Conservation (phyloP, 345 rosid species). For the Eucalyptus marginata region DNA sequence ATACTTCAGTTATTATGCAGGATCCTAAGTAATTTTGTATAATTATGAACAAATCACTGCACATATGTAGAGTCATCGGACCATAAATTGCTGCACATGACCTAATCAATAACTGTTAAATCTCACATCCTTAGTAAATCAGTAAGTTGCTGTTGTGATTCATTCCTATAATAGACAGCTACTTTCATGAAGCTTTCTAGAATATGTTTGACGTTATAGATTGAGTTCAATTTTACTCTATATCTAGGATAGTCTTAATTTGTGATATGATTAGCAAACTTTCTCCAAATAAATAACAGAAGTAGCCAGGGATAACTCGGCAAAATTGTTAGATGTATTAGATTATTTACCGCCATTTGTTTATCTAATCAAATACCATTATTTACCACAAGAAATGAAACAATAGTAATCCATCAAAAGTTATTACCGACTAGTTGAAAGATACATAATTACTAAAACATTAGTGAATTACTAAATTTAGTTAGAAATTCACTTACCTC, state of each 20-base stretch:
- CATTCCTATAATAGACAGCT: background rate
- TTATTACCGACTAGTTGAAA: background rate
- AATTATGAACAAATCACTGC: background rate
- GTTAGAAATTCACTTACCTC: background rate
- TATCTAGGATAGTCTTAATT: background rate
- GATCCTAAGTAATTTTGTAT: background rate
- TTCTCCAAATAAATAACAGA: background rate
- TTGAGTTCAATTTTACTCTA: background rate
- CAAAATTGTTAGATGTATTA: background rate
- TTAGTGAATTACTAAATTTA: background rate
- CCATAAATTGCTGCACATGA: background rate
- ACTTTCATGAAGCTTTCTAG: background rate
- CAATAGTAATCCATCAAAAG: background rate
- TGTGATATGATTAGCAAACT: background rate
- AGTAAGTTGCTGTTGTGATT: background rate
- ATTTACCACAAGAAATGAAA: background rate
- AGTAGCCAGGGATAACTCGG: background rate
- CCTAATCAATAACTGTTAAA: background rate
- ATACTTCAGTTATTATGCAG: background rate
- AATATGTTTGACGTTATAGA: background rate
- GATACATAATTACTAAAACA: background rate
- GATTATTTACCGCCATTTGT: background rate
- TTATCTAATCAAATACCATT: background rate
- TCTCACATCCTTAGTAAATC: background rate
- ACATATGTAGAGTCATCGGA: background rate